These are phyloP conservation scores for Polysphondylium violaceum DNA, from an alignment of 78 protist genomes.

Conservation along the genomic window DNA sequence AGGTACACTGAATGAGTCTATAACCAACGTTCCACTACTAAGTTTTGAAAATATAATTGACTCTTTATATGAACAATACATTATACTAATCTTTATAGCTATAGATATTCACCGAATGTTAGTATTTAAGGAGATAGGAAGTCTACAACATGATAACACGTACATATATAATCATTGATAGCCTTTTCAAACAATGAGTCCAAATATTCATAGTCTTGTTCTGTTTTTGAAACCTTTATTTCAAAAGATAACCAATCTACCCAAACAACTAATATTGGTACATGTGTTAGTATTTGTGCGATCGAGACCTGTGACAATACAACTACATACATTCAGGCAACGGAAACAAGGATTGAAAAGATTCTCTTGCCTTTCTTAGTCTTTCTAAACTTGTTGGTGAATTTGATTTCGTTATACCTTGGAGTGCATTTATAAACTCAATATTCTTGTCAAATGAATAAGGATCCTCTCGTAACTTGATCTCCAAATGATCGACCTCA, in stretches of 20 bases:
- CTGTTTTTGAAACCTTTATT: background rate
- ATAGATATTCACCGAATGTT: background rate
- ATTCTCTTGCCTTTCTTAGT: conserved; percentile 22
- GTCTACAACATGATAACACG: no score
- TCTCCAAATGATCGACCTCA: conserved; percentile 47
- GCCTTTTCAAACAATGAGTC: conserved; percentile 36
- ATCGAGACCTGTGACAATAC: no score
- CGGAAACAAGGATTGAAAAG: conserved; percentile 45
- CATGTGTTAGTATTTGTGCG: no score
- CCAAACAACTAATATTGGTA: conserved; percentile 35
- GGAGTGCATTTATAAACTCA: conserved; percentile 18
- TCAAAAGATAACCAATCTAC: conserved; percentile 47
- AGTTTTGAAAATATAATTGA: no score
- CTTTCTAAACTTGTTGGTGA: background rate
- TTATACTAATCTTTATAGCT: conserved; percentile 18
- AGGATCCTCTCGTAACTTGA: conserved; percentile 62
- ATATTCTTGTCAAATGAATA: conserved; percentile 31
- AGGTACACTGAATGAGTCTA: no score
- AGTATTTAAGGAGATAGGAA: background rate
- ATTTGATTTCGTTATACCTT: background rate
- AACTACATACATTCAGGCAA: no score
- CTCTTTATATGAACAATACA: conserved; percentile 42
- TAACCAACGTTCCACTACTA: no score
- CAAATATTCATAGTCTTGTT: conserved; percentile 10
- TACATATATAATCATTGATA: conserved; percentile 58